Conservation (phyloP, 257 asterid species). For the Nyctanthes arbortristis region DNA sequence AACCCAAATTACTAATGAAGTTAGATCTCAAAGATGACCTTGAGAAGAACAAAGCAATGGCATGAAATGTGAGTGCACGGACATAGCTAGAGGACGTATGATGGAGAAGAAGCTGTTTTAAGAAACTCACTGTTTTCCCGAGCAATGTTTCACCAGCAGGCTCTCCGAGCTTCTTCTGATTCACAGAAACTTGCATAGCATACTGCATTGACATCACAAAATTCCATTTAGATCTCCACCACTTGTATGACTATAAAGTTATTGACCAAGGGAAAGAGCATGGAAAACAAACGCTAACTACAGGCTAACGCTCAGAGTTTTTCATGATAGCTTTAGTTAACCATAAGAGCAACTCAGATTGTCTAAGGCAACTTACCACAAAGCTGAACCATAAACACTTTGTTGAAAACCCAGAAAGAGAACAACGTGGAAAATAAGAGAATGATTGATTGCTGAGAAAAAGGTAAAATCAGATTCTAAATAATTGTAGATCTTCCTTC, state of each 20-base stretch:
- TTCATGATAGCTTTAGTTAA: background rate
- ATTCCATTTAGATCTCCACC: background rate
- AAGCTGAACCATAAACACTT: background rate
- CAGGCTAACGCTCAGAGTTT: too few species aligned
- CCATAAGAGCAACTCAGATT: background rate
- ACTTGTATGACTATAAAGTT: background rate
- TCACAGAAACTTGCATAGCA: constrained; percentile 67
- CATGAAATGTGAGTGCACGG: background rate
- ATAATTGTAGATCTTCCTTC: background rate
- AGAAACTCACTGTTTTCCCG: constrained; percentile 77
- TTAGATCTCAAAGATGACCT: background rate
- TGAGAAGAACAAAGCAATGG: background rate
- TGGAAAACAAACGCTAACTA: background rate
- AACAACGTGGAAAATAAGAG: background rate
- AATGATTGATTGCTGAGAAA: background rate
- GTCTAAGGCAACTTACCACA: background rate
- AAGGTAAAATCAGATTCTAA: background rate
- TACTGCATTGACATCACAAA: constrained; percentile 42
- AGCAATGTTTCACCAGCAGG: constrained; percentile 83
- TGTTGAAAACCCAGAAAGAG: background rate
- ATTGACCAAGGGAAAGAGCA: background rate
- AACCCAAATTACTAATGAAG: too few species aligned
- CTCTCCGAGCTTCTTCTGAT: constrained; percentile 68
- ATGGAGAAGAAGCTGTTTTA: background rate
- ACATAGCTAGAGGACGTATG: background rate